phyloP scores from a whole-genome alignment of 257 asterid species.

The Solanum ossicruentum region DNA sequence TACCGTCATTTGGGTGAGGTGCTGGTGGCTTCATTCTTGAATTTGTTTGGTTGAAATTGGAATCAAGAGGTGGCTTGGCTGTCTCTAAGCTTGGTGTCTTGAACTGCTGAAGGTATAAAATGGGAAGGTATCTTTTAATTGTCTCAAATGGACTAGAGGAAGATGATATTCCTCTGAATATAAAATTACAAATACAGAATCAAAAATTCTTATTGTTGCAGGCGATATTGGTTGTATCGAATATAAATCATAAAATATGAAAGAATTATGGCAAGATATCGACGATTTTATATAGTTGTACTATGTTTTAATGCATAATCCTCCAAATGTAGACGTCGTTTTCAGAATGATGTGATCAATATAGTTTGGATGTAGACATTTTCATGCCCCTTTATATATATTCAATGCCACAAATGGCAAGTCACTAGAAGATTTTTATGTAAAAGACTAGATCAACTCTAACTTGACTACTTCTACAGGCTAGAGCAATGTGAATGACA shows the following conservation, averaged over 20 bases:
- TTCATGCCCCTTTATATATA: background rate
- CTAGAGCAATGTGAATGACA: background rate
- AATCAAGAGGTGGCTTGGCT: background rate
- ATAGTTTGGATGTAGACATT: background rate
- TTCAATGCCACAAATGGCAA: background rate
- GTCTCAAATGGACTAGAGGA: constrained; percentile 4
- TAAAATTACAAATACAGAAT: background rate
- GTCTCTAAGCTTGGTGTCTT: background rate
- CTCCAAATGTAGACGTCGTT: background rate
- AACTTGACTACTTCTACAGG: background rate
- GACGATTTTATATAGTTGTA: background rate
- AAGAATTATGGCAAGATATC: constrained; percentile 3
- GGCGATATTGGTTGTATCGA: constrained; percentile 50
- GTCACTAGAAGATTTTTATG: background rate
- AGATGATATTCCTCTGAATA: background rate
- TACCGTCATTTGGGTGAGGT: constrained; percentile 7
- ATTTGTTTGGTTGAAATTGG: background rate
- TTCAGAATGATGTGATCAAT: background rate
- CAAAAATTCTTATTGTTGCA: constrained; percentile 23
- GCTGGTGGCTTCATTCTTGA: background rate
- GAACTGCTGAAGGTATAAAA: background rate
- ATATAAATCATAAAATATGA: constrained; percentile 5
- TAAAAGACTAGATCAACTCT: background rate
- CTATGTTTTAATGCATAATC: background rate
- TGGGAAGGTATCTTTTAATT: constrained; percentile 6